Evolutionary conservation across 148 eudicot species (phyloP).

Genomic region (Rhododendron kiyosumense): DNA sequence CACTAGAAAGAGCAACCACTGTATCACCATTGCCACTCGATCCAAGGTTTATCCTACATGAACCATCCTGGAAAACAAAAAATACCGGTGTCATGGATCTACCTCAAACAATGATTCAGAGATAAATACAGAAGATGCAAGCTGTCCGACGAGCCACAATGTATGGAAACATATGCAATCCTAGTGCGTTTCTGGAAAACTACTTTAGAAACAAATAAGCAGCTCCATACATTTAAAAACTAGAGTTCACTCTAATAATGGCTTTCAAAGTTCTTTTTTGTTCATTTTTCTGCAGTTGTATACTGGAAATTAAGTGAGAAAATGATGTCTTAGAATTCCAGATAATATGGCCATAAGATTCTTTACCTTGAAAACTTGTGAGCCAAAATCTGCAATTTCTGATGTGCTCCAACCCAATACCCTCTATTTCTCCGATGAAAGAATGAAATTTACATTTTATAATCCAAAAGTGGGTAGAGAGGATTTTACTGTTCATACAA

Average conservation of each 20-base stretch:
- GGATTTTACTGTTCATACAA: background rate
- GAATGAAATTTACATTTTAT: background rate
- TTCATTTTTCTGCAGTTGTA: background rate
- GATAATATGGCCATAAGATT: background rate
- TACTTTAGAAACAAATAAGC: background rate
- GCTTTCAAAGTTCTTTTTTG: background rate
- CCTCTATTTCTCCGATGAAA: background rate
- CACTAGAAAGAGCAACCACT: constrained; percentile 51
- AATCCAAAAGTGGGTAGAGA: background rate
- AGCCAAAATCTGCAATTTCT: background rate
- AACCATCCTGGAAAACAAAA: constrained; percentile 60
- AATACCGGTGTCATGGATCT: background rate
- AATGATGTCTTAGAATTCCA: background rate
- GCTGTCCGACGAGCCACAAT: background rate
- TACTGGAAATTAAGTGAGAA: background rate
- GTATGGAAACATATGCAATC: background rate
- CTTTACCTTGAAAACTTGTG: background rate
- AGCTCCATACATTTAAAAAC: background rate
- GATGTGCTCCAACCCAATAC: background rate
- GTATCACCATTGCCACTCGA: constrained; percentile 62
- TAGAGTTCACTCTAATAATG: background rate
- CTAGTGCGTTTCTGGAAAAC: background rate
- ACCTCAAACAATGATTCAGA: background rate
- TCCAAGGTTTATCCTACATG: constrained; percentile 82
- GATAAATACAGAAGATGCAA: background rate